These are phyloP conservation scores for Sugiyamaella castrensis DNA, from an alignment of 1,139 yeast species.

Conservation along the genomic window DNA sequence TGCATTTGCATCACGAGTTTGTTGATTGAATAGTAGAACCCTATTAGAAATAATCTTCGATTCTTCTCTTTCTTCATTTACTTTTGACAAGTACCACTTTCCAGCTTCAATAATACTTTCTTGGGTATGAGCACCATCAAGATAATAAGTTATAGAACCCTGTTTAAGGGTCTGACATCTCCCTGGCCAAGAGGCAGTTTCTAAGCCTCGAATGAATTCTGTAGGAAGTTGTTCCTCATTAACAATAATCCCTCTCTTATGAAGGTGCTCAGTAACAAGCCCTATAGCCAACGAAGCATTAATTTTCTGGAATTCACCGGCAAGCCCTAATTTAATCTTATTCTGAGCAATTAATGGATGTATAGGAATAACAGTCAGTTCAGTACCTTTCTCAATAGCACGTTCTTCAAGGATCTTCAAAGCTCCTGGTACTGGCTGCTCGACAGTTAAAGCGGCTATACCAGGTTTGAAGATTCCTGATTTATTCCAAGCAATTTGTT, in stretches of 20 bases:
- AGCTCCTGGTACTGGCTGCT: slow-evolving; percentile 53
- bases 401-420: slow-evolving; percentile 50
- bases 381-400: slow-evolving; percentile 59
- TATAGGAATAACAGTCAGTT: slow-evolving; percentile 50
- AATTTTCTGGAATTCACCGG: slow-evolving; percentile 78
- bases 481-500: slow-evolving; percentile 93
- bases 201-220: slow-evolving; percentile 62
- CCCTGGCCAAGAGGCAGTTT: slow-evolving; percentile 83
- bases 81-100: slow-evolving; percentile 59
- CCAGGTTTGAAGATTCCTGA: slow-evolving; percentile 82
- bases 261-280: slow-evolving; percentile 64
- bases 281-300: slow-evolving; percentile 88
- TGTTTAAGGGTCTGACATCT: slow-evolving; percentile 73
- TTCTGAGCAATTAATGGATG: slow-evolving; percentile 36
- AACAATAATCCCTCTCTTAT: slow-evolving; percentile 41
- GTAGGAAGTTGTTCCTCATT: slow-evolving; percentile 44
- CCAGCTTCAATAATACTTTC: slow-evolving; percentile 83
- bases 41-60: slow-evolving; percentile 17
- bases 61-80: slow-evolving; percentile 28
- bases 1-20: slow-evolving; percentile 77
- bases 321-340: slow-evolving; percentile 63
- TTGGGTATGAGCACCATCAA: slow-evolving; percentile 95
- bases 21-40: slow-evolving; percentile 84
- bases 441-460: slow-evolving; percentile 65
- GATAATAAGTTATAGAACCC: slow-evolving; percentile 59